Base-by-base conservation (phyloP, 2,329 filamentous ascomycete species). In the Trichoderma koningii region DNA sequence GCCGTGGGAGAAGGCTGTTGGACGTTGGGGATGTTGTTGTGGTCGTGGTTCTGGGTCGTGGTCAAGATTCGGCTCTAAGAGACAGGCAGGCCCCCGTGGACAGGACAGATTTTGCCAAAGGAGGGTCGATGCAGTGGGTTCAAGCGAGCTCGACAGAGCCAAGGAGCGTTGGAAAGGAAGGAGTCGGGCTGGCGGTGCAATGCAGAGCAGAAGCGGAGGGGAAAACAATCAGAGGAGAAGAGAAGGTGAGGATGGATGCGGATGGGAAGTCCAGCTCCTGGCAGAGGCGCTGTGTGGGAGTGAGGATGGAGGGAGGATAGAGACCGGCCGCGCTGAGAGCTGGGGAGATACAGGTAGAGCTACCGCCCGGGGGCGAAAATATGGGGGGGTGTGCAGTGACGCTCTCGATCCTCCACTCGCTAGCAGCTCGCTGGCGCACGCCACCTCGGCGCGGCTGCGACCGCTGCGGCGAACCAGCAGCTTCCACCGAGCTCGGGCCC, bases 241-340 rank as follows among this genome's bases (percentile, higher is more conserved):
- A 75, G 73, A 77, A 75, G 71, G 76, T 75, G 73, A 71, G 73
- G 73, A 78, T 76, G 81, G 78, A 79, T 82, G 79, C 53, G 42
- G 72, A 75, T 70, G 73, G 70, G 67, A 70, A 71, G 74, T 76
- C 72, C 75, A 76, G 73, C 74, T 76, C 74, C 72, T 69, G 63
- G 64, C 51, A 38, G 62, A 69, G 65, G 64, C 69, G 74, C 71
- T 70, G 68, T 67, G 67, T 68, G 71, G 70, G 72, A 73, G 68
- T 38, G 71, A 73, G 65, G 69, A 59, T 68, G 66, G 63, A 66
- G 68, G 56, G 64, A 57, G 44, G 47, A 28, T 51, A 23, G 48
- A 59, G 34, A 38, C 34, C 45, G 26, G 47, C 38, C 45, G 12
- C 34, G 34, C 34, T 38, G 10, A 4, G 34, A 14, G 34, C 53